Conservation (phyloP, 2,329 filamentous ascomycete species). For the Huntiella moniliformis region DNA sequence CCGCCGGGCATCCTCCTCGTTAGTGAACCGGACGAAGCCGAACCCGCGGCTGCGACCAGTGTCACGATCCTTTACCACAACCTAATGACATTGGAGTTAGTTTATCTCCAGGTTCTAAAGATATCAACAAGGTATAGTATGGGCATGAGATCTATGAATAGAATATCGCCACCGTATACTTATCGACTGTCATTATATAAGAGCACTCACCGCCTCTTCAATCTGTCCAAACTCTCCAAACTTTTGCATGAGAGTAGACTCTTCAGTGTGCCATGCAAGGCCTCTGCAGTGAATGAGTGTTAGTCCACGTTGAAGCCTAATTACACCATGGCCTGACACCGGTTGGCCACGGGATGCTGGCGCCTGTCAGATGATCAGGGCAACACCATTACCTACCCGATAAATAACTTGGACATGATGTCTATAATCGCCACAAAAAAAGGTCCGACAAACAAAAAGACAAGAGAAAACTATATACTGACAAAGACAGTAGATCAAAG, state of each 20-base stretch:
- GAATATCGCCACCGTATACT: not conserved
- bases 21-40: slow-evolving; percentile 80
- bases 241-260: slow-evolving; percentile 66
- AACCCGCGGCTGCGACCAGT: slow-evolving; percentile 94
- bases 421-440: not conserved
- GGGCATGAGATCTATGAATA: not conserved
- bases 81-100: slow-evolving; percentile 31
- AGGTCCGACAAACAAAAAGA: not conserved
- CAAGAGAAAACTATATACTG: not conserved
- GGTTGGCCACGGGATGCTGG: not conserved
- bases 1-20: slow-evolving; percentile 55
- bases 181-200: not conserved
- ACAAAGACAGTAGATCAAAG: not conserved
- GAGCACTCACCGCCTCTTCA: slow-evolving; percentile 63
- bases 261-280: slow-evolving; percentile 96
- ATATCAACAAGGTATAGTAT: not conserved
- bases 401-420: slow-evolving; percentile 82
- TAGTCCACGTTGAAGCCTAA: not conserved
- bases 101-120: not conserved
- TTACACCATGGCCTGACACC: not conserved
- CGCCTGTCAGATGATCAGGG: not conserved
- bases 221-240: slow-evolving; percentile 83
- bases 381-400: slow-evolving; percentile 48
- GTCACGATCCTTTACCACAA: slow-evolving; percentile 94
- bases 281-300: slow-evolving; percentile 36